Evolutionary conservation across 2,329 filamentous ascomycete species (phyloP).

Genomic region (Aaosphaeria arxii): DNA sequence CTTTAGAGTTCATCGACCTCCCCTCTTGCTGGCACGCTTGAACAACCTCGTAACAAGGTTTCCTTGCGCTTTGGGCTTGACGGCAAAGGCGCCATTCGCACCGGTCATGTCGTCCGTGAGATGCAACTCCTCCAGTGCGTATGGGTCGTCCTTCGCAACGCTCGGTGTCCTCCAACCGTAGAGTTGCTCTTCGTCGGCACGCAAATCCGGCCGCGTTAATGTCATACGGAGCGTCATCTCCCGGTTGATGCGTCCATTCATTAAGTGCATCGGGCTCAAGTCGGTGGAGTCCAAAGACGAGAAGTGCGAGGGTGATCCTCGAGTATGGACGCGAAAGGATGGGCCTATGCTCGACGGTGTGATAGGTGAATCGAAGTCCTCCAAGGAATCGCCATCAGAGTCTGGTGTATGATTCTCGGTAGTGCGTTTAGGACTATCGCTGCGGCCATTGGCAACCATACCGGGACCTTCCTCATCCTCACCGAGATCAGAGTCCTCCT

Average conservation of each 20-base stretch:
- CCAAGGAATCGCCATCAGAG: constrained; percentile 30
- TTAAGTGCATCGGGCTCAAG: constrained; percentile 18
- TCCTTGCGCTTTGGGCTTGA: constrained; percentile 33
- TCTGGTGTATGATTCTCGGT: constrained; percentile 15
- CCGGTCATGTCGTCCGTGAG: constrained; percentile 47
- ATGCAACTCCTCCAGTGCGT: constrained; percentile 54
- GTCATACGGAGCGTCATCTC: constrained; percentile 99
- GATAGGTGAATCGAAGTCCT: constrained; percentile 33
- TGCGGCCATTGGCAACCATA: too few relatives aligned
- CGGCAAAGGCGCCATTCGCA: constrained; percentile 45
- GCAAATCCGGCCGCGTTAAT: constrained; percentile 81
- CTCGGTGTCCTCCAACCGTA: constrained; percentile 62
- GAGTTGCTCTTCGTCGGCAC: constrained; percentile 68
- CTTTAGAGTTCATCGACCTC: constrained; percentile 8
- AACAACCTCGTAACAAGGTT: constrained; percentile 35
- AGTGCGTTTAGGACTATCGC: too few relatives aligned
- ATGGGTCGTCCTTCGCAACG: constrained; percentile 45
- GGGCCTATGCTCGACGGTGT: constrained; percentile 35
- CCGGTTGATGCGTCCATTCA: constrained; percentile 48
- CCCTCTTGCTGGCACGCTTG: constrained; percentile 35
- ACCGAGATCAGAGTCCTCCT: constrained; percentile 9
- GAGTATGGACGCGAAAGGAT: constrained; percentile 29
- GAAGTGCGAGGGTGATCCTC: constrained; percentile 27
- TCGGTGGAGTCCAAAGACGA: constrained; percentile 30
- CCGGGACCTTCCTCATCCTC: constrained; percentile 23